These are phyloP conservation scores for Phoenix roebelenii DNA, from an alignment of 176 grass and related monocot genomes.

Conservation along the genomic window DNA sequence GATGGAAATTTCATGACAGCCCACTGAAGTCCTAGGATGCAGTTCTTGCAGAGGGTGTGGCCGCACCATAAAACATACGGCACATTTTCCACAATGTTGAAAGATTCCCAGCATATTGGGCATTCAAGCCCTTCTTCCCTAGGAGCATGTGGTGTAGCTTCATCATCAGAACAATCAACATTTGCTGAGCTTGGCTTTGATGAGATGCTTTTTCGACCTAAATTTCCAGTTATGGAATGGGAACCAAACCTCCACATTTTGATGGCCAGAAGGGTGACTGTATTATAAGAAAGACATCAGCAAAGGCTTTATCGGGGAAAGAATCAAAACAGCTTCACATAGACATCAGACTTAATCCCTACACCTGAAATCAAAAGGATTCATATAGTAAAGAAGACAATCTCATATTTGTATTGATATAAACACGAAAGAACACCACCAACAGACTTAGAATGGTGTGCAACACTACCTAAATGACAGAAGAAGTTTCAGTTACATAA, in stretches of 20 bases:
- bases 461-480: too few relatives aligned
- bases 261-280: too few relatives aligned
- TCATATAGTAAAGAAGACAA: too few relatives aligned
- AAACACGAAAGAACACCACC: too few relatives aligned
- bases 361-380: too few relatives aligned
- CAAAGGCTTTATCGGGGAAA: neutral
- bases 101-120: constrained; percentile 18
- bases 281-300: neutral
- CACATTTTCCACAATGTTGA: constrained; percentile 15
- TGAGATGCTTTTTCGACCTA: neutral
- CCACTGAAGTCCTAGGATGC: constrained; percentile 16
- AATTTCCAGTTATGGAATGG: constrained; percentile 7
- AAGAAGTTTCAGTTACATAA: too few relatives aligned
- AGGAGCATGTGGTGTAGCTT: neutral
- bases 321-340: neutral
- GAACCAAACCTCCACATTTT: constrained; percentile 18
- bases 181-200: constrained; percentile 1
- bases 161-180: constrained; percentile 15
- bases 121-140: constrained; percentile 19
- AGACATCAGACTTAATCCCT: neutral
- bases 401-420: too few relatives aligned
- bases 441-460: too few relatives aligned
- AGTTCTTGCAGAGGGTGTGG: constrained; percentile 19
- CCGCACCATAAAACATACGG: constrained; percentile 18
- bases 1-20: constrained; percentile 14